Evolutionary conservation across 352 stramenopile species (phyloP), one percentile per base, ranked within the genome.

Genomic region (Phytophthora constricta): DNA sequence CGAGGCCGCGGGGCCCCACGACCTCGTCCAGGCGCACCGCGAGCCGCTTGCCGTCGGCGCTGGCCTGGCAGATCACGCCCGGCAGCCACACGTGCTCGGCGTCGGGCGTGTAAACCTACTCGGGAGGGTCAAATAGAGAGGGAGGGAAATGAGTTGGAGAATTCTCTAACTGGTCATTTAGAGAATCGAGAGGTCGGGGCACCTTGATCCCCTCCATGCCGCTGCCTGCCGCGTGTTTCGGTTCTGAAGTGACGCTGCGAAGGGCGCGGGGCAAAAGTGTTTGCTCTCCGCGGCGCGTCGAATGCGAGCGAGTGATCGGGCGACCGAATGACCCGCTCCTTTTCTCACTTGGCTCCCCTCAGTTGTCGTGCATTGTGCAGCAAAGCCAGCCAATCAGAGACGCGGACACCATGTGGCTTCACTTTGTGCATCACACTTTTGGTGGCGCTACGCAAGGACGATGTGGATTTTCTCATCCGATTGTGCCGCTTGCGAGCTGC

Each of bases 21-120:
- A 93, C 75, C 22, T 86, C 74, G 34, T 94, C 88, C 25, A 94
- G 52, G 0, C 84, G 86, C 46, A 96, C 85, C 0, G 65, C 82
- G 41, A 96, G 68, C 27, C 72, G 37, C 43, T 77, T 84, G 16
- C 81, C 82, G 23, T 79, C 58, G 23, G 50, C 65, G 28, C 60
- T 73, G 37, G 77, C 72, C 43, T 84, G 76, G 52, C 77, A 84
- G 33, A 96, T 81, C 9, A 93, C 84, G 27, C 79, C 87, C 1
- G 87, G 87, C 5, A 96, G 74, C 87, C 87, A 96, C 59, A 96
- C 69, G 51, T 94, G 85, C 51, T 92, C 84, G 9, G 62, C 63
- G 50, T 96, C 87, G 10, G 87, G 87, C 39, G 88, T 67, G 57
- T 83, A 96, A 20, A 96, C 86, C 87, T 92, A n/a, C n/a, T n/a